Base-by-base conservation (phyloP, 257 asterid species). In the Solanum appendiculatum region DNA sequence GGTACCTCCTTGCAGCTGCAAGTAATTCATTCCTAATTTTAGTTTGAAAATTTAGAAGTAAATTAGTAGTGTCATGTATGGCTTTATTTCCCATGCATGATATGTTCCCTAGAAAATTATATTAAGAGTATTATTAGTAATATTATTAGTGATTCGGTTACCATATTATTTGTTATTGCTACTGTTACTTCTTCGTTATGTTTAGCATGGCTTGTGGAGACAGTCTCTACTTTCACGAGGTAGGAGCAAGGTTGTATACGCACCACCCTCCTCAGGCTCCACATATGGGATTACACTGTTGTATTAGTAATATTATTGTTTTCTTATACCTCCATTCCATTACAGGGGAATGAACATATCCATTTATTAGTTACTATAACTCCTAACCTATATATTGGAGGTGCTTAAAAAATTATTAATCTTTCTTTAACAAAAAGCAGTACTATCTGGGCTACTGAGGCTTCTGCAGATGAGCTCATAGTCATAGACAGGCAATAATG, bases 1-100 rank as follows among this genome's bases (percentile, higher is more conserved):
- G 95, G 86, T 93, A 91, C 86, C 99, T 92, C 91, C 99, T 90
- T 68, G 89, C 85, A 85, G 98, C 99, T 96, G 94, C 84, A 86
- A 66, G 18, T 63, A 63, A 63, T 85, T 23, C 15, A 15, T 27
- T 16, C 25, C 66, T 46, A 80, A 7, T 11, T 33, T 46, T 78
- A 27, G 31, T 9, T 27, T 1, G 23, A 16, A 18, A 78, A 7
- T 78, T 77, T 77, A 25, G 5, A 42, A 77, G 37, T 54, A n/a
- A 77, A 42, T 14, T 13, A 21, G 4, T 51, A 7, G 60, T 25
- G 56, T 39, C 56, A 25, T n/a, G 23, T 42, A 14, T 77, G 23
- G 37, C 60, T n/a, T 25, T 14, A n/a, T 8, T 4, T 27, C 42
- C 16, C 84, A 27, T 80, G 84, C 66, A 77, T 7, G 84, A 39